A percentile compares a stretch with the other conserved stretches of the same genome.
Evolutionary conservation across 2,329 filamentous ascomycete genomes (phyloP).

Genomic region (Pseudocercospora fuligena): DNA sequence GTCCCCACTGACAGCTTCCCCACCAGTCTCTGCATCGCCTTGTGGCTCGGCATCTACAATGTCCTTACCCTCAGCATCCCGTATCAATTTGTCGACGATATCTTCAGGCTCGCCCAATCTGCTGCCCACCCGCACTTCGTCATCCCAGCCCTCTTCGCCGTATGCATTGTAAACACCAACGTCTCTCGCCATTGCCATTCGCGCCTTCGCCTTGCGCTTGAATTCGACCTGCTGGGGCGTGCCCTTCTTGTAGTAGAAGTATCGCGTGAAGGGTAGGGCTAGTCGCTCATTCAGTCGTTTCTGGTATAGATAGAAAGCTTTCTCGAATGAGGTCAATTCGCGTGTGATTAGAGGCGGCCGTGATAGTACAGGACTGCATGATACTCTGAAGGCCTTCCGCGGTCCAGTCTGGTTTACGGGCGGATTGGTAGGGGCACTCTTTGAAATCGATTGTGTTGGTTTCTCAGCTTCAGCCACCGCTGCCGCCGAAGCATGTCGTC

Average conservation of each 20-base stretch:
- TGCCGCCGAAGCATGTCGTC: slow-evolving; percentile 43
- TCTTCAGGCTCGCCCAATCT: slow-evolving; percentile 66
- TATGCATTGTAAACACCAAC: slow-evolving; percentile 83
- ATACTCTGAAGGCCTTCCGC: slow-evolving; percentile 50
- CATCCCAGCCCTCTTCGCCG: slow-evolving; percentile 79
- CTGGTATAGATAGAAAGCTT: slow-evolving; percentile 95
- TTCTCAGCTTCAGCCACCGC: slow-evolving; percentile 42
- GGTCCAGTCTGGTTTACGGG: slow-evolving; percentile 55
- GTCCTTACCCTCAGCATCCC: slow-evolving; percentile 68
- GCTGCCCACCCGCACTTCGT: slow-evolving; percentile 82
- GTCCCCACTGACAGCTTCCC: slow-evolving; percentile 51
- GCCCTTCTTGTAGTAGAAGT: slow-evolving; percentile 93
- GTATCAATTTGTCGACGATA: slow-evolving; percentile 70
- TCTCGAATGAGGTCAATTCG: slow-evolving; percentile 83
- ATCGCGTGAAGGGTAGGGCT: slow-evolving; percentile 81
- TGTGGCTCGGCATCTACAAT: slow-evolving; percentile 56
- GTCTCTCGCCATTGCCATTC: slow-evolving; percentile 77
- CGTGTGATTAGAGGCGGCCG: slow-evolving; percentile 87
- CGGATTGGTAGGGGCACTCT: slow-evolving; percentile 35
- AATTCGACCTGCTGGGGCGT: slow-evolving; percentile 85
- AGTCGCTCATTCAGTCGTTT: slow-evolving; percentile 94
- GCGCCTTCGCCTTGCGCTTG: slow-evolving; percentile 81
- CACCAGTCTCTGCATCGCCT: slow-evolving; percentile 46
- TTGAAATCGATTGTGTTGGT: slow-evolving; percentile 33
- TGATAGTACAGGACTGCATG: slow-evolving; percentile 78